Evolutionary conservation across 768 basidiomycete genomes (phyloP).

Genomic region (Rossbeevera mucosa): DNA sequence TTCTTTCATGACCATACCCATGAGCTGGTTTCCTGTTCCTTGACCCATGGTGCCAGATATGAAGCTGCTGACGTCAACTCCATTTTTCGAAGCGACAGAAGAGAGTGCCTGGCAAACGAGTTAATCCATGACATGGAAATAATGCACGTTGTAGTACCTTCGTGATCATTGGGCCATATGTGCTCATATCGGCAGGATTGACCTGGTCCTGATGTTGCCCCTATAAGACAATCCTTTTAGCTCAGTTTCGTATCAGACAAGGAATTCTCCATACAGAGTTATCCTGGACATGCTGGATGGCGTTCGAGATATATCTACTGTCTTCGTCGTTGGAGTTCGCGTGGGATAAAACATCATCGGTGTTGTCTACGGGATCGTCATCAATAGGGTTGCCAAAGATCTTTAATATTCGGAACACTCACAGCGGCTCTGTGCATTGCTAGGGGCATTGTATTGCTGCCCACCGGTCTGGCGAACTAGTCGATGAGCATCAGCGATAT

Average conservation of each 20-base stretch:
- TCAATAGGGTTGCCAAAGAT: conserved; percentile 2
- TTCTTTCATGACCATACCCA: conserved; percentile 85
- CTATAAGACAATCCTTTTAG: conserved; percentile 7
- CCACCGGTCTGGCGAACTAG: conserved; percentile 59
- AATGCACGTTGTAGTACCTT: conserved; percentile 4
- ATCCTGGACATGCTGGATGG: conserved; percentile 18
- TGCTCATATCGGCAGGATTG: conserved; percentile 3
- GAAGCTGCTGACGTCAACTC: conserved; percentile 26
- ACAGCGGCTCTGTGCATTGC: conserved; percentile 35
- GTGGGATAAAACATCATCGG: conserved; percentile 55
- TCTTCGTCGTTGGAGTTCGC: conserved; percentile 34
- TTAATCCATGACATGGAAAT: conserved; percentile 1
- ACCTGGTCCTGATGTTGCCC: conserved; percentile 15
- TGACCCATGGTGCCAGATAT: conserved; percentile 34
- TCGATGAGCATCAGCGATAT: conserved; percentile 5
- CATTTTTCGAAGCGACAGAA: conserved; percentile 19
- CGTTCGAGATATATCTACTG: conserved; percentile 10
- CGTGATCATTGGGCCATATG: conserved; percentile 21
- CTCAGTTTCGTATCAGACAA: neutral
- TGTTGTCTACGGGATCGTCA: conserved; percentile 45
- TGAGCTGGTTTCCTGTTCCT: conserved; percentile 56
- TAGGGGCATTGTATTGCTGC: conserved; percentile 54
- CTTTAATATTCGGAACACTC: conserved; percentile 9
- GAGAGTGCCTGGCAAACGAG: conserved; percentile 15
- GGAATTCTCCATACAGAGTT: conserved; percentile 15